These are phyloP conservation scores for Pleurotus sapidus DNA, from an alignment of 768 basidiomycete species.

Conservation along the genomic window DNA sequence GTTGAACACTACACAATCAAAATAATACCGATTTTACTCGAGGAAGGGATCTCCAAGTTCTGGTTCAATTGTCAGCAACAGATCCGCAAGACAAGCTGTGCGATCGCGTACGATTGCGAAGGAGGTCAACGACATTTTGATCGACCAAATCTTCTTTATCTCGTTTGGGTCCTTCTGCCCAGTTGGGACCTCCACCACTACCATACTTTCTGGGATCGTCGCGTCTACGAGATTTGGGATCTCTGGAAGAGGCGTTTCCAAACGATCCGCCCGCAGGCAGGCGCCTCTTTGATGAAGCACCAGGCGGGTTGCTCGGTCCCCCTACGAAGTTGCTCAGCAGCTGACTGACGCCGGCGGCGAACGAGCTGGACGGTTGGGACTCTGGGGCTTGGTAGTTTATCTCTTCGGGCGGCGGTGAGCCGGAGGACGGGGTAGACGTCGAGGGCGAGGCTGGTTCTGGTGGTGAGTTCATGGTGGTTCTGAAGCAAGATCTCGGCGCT, in stretches of 20 bases:
- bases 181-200: conserved; percentile 25
- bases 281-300: conserved; percentile 43
- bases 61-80: conserved; percentile 16
- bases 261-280: conserved; percentile 45
- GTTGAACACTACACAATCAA: too few relatives aligned
- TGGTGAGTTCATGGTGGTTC: conserved; percentile 36
- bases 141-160: conserved; percentile 60
- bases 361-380: conserved; percentile 23
- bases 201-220: conserved; percentile 31
- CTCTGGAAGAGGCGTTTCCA: conserved; percentile 40
- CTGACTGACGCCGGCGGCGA: background rate
- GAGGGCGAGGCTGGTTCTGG: conserved; percentile 38
- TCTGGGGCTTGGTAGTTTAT: conserved; percentile 25
- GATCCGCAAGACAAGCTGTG: background rate
- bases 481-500: background rate
- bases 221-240: conserved; percentile 48
- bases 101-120: conserved; percentile 47
- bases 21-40: background rate
- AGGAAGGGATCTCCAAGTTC: conserved; percentile 57
- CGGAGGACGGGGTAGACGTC: conserved; percentile 38
- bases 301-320: conserved; percentile 1
- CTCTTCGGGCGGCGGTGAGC: conserved; percentile 42
- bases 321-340: conserved; percentile 1
- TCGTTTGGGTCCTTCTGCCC: conserved; percentile 35
- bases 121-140: conserved; percentile 41